Percentiles rank a stretch among this genome's conserved stretches.
Evolutionary conservation across 345 rosid species (phyloP).

Genomic region (Angophora floribunda): DNA sequence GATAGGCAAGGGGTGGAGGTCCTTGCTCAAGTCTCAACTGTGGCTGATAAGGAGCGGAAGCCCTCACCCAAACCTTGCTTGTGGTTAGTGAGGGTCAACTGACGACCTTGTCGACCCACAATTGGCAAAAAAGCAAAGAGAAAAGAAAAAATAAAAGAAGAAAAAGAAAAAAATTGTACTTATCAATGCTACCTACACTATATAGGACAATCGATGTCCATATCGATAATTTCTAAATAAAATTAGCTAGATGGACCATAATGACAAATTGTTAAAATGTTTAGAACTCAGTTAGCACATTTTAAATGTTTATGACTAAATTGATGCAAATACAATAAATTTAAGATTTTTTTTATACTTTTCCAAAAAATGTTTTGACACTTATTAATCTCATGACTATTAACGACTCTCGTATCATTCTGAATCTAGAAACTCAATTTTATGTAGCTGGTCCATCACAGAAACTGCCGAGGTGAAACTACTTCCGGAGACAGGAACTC

Average conservation of each 20-base stretch:
- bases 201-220: accelerated
- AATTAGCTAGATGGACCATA: accelerated
- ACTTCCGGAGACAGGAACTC: not conserved
- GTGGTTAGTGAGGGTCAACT: accelerated
- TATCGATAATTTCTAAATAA: accelerated
- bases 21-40: not conserved
- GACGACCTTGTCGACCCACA: accelerated
- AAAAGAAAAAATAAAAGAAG: not conserved
- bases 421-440: not conserved
- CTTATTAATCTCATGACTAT: not conserved
- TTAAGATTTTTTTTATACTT: not conserved
- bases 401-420: not conserved
- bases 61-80: not conserved
- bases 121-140: not conserved
- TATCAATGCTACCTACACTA: accelerated
- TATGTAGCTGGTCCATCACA: not conserved
- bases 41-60: accelerated
- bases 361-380: accelerated
- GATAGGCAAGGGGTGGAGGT: too few relatives aligned
- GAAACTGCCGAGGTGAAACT: not conserved
- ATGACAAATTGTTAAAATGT: accelerated
- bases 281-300: accelerated
- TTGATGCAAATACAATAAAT: too few relatives aligned
- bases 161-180: too few relatives aligned
- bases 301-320: too few relatives aligned